Evolutionary conservation across 2,329 filamentous ascomycete genomes (phyloP).

Genomic region (Allantophomopsis cytisporea): DNA sequence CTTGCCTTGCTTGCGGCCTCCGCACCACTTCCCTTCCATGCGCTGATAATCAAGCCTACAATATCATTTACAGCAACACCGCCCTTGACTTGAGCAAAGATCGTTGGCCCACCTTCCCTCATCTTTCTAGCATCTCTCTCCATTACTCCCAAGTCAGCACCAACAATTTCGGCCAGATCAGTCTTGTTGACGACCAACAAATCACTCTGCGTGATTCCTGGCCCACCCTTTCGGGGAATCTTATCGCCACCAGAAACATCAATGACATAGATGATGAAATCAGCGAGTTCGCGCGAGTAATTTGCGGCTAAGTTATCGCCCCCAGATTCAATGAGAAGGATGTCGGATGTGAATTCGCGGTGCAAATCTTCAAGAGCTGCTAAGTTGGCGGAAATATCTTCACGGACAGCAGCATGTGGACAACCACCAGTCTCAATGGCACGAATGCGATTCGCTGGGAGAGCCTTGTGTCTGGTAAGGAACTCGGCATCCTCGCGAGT

Average conservation of each 20-base stretch:
- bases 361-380: conserved; percentile 86
- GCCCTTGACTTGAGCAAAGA: conserved; percentile 97
- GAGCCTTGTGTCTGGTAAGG: conserved; percentile 72
- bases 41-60: conserved; percentile 74
- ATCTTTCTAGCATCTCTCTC: conserved; percentile 90
- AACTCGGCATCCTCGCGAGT: conserved; percentile 97
- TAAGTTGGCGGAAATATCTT: conserved; percentile 91
- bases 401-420: conserved; percentile 90
- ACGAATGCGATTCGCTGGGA: conserved; percentile 71
- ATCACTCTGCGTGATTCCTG: conserved; percentile 93
- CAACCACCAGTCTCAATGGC: conserved; percentile 97
- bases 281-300: conserved; percentile 86
- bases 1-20: conserved; percentile 38
- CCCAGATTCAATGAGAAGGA: conserved; percentile 88
- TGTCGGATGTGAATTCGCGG: conserved; percentile 61
- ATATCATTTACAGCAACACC: conserved; percentile 76
- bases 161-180: conserved; percentile 79
- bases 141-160: conserved; percentile 87
- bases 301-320: conserved; percentile 96
- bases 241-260: conserved; percentile 96
- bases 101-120: conserved; percentile 85
- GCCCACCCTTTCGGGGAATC: conserved; percentile 88
- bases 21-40: conserved; percentile 85
- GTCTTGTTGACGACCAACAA: conserved; percentile 95
- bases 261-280: conserved; percentile 98